Percentiles rank a stretch among this genome's conserved stretches.
phyloP scores from a whole-genome alignment of 2,329 filamentous ascomycete genomes.

The Epichloe coenophiala region DNA sequence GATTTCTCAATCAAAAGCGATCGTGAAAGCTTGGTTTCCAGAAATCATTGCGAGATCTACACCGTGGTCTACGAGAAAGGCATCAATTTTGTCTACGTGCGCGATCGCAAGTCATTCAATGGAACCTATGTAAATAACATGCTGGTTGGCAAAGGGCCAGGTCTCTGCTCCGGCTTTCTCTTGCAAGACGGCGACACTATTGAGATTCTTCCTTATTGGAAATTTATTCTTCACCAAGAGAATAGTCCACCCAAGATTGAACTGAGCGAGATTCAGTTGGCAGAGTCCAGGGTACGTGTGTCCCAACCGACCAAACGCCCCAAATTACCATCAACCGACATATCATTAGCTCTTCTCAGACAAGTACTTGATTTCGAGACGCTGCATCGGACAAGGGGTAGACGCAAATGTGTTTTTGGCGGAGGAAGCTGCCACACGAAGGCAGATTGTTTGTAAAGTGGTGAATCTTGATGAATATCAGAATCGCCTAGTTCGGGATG shows the following conservation, averaged over 20 bases:
- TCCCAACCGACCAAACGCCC: not conserved
- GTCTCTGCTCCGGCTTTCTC: slow-evolving; percentile 29
- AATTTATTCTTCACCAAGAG: slow-evolving; percentile 20
- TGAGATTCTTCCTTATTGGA: slow-evolving; percentile 25
- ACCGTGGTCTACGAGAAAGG: slow-evolving; percentile 35
- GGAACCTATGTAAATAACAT: slow-evolving; percentile 39
- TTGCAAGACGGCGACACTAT: slow-evolving; percentile 38
- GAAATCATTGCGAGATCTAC: slow-evolving; percentile 42
- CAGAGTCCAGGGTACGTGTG: slow-evolving; percentile 19
- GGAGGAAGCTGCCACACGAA: slow-evolving; percentile 33
- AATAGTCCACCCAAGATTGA: slow-evolving; percentile 8
- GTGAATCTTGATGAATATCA: slow-evolving; percentile 31
- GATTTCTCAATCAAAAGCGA: slow-evolving; percentile 24
- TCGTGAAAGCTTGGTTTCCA: slow-evolving; percentile 29
- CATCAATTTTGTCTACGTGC: slow-evolving; percentile 36
- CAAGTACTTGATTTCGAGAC: slow-evolving; percentile 20
- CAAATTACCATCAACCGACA: not conserved
- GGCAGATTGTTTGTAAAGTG: slow-evolving; percentile 58
- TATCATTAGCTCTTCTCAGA: slow-evolving; percentile 16
- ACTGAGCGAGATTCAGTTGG: slow-evolving; percentile 17
- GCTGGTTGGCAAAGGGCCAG: slow-evolving; percentile 26
- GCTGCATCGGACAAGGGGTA: slow-evolving; percentile 24
- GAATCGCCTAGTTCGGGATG: slow-evolving; percentile 13
- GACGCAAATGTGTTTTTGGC: slow-evolving; percentile 25
- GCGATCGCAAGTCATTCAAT: slow-evolving; percentile 39